phyloP scores from a whole-genome alignment of 129 eudicot genomes.

The Helichrysum umbraculigerum region DNA sequence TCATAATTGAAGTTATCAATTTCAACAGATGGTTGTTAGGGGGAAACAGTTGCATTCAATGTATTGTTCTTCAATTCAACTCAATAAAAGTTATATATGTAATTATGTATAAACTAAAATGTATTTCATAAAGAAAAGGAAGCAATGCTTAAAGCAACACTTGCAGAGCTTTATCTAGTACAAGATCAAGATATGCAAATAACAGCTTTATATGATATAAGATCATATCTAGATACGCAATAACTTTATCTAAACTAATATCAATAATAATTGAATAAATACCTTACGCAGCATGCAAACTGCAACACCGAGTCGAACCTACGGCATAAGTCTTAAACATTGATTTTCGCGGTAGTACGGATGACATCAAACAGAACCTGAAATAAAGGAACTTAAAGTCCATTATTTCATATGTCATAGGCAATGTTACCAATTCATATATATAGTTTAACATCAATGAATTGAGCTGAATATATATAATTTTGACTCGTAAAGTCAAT shows the following conservation, averaged over 20 bases:
- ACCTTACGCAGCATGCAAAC: constrained; percentile 5
- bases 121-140: constrained; percentile 23
- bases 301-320: constrained; percentile 3
- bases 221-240: constrained; percentile 10
- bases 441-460: no score
- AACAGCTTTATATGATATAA: constrained; percentile 19
- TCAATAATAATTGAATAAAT: constrained; percentile 9
- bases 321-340: background rate
- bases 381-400: constrained; percentile 4
- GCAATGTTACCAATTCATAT: background rate
- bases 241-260: constrained; percentile 24
- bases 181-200: constrained; percentile 16
- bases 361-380: constrained; percentile 15
- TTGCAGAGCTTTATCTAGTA: constrained; percentile 23
- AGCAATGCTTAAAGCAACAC: constrained; percentile 24
- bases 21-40: background rate
- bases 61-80: background rate
- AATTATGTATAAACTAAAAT: background rate
- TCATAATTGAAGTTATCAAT: background rate
- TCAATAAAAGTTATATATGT: no score
- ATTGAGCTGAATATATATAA: no score
- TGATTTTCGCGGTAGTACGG: background rate
- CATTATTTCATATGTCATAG: background rate
- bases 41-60: background rate
- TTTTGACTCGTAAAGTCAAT: background rate